phyloP scores from a whole-genome alignment of 148 eudicot genomes.

The Chenopodium berlandieri region DNA sequence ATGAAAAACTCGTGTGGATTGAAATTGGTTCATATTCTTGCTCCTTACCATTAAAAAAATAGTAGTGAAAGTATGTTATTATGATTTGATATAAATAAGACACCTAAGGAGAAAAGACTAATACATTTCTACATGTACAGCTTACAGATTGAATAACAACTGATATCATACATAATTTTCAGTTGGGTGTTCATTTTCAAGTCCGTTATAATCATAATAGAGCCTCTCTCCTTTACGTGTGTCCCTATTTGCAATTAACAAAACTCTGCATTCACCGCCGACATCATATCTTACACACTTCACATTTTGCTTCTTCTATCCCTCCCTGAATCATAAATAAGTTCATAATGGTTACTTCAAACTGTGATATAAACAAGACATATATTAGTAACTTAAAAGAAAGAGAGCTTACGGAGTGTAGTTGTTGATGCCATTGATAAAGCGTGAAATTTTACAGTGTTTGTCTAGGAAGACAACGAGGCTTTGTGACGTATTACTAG shows the following conservation, averaged over 20 bases:
- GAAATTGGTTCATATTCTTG: too few species aligned
- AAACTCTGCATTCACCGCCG: conserved; percentile 70
- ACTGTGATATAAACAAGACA: background rate
- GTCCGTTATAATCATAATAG: conserved; percentile 90
- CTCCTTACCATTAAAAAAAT: too few species aligned
- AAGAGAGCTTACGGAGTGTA: conserved; percentile 63
- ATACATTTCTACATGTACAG: background rate
- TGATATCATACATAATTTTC: conserved; percentile 70
- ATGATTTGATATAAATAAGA: background rate
- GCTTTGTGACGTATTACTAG: conserved; percentile 55
- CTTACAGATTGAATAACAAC: conserved; percentile 1
- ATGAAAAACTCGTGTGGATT: too few species aligned
- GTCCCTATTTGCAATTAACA: conserved; percentile 83
- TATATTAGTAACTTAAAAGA: background rate
- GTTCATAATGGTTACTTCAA: background rate
- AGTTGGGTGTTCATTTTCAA: conserved; percentile 90
- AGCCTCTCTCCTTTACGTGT: conserved; percentile 84
- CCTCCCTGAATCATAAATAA: conserved; percentile 61
- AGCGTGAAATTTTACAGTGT: conserved; percentile 72
- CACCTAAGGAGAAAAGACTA: background rate
- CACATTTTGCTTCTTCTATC: conserved; percentile 85
- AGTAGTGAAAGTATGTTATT: background rate
- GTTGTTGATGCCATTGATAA: conserved; percentile 40
- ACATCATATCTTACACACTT: conserved; percentile 91
- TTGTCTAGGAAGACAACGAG: conserved; percentile 96